phyloP scores from a whole-genome alignment of 768 basidiomycete genomes.

The Fomitopsis pulvina region DNA sequence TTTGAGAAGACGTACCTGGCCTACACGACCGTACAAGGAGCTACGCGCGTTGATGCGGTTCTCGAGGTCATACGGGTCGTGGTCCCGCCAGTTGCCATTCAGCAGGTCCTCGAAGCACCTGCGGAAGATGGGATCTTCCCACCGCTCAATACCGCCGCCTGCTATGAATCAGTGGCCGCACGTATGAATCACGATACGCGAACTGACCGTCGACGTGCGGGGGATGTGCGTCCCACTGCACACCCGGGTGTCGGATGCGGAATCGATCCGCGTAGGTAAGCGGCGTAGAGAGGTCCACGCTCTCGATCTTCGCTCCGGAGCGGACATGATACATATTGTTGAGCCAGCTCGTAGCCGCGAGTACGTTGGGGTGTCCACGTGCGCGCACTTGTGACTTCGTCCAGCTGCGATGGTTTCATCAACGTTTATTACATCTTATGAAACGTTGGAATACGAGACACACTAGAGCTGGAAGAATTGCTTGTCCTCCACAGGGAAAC shows the following conservation, averaged over 20 bases:
- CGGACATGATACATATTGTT: constrained; percentile 56
- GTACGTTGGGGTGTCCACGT: constrained; percentile 58
- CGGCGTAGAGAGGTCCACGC: constrained; percentile 55
- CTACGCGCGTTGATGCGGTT: constrained; percentile 53
- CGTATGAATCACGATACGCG: constrained; percentile 1
- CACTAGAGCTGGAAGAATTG: constrained; percentile 75
- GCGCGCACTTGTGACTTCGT: constrained; percentile 57
- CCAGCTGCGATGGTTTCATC: constrained; percentile 28
- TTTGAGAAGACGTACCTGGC: constrained; percentile 30
- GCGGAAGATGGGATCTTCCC: constrained; percentile 57
- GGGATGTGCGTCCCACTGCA: constrained; percentile 45
- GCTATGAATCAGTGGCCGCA: constrained; percentile 9
- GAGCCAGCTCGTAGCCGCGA: constrained; percentile 50
- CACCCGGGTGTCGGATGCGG: constrained; percentile 64
- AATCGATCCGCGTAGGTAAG: constrained; percentile 70
- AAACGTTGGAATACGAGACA: constrained; percentile 14
- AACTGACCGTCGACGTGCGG: constrained; percentile 43
- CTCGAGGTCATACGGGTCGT: constrained; percentile 62
- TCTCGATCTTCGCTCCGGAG: constrained; percentile 31
- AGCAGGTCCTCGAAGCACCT: constrained; percentile 58
- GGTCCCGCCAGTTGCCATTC: constrained; percentile 51
- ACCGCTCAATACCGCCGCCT: constrained; percentile 73
- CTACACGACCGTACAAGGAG: constrained; percentile 55
- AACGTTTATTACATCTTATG: background rate
- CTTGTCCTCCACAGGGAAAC: constrained; percentile 49